These are phyloP conservation scores for Acanthamoeba culbertsoni DNA, from an alignment of 208 protist species.

Conservation along the genomic window DNA sequence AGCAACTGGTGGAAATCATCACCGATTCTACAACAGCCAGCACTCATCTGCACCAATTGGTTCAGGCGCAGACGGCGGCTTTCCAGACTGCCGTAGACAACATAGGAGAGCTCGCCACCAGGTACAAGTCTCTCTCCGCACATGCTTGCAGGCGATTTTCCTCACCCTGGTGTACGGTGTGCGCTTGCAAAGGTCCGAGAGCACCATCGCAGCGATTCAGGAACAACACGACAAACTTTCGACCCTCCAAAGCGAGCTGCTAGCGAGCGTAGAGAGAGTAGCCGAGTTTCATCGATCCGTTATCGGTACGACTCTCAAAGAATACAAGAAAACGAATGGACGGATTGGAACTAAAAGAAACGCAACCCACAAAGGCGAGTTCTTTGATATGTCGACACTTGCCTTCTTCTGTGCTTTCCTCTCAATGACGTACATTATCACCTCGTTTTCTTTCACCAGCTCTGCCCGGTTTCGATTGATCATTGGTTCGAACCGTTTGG, in stretches of 20 bases:
- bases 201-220: background rate
- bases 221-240: background rate
- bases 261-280: background rate
- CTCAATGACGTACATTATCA: background rate
- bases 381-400: background rate
- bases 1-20: constrained; percentile 35
- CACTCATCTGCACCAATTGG: background rate
- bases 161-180: background rate
- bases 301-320: background rate
- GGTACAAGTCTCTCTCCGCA: background rate
- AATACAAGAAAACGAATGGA: too few species aligned
- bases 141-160: background rate
- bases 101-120: constrained; percentile 4
- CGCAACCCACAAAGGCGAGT: background rate
- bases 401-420: background rate
- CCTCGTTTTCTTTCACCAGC: background rate
- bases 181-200: background rate
- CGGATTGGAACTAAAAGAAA: background rate
- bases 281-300: background rate
- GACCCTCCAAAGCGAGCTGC: background rate
- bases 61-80: background rate
- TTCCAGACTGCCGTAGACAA: background rate
- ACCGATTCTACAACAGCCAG: background rate
- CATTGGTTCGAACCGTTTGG: background rate
- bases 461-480: background rate